These are phyloP conservation scores for Saitozyma sp. DNA, from an alignment of 768 basidiomycete species.

Conservation along the genomic window DNA sequence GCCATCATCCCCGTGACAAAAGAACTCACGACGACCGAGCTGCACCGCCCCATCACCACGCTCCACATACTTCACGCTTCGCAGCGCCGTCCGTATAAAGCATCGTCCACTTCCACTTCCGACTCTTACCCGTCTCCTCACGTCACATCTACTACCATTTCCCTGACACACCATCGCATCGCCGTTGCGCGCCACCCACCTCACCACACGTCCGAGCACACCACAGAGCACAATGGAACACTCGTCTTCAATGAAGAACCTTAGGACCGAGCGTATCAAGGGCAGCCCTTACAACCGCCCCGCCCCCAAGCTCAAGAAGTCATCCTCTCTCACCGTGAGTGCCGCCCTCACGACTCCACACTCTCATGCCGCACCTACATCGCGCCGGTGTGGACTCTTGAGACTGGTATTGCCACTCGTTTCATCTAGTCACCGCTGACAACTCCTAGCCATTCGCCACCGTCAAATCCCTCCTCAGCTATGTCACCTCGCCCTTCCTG, in stretches of 20 bases:
- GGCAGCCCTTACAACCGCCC: conserved; percentile 37
- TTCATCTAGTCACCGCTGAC: no score
- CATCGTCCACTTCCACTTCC: neutral
- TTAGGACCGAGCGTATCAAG: conserved; percentile 26
- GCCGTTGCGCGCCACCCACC: neutral
- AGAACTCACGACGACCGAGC: no score
- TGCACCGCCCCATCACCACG: no score
- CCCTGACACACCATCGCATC: neutral
- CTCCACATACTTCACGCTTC: no score
- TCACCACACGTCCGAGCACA: neutral
- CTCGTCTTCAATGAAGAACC: conserved; percentile 22
- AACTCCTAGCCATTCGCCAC: conserved; percentile 22
- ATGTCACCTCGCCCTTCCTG: conserved; percentile 35
- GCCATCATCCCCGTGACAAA: no score
- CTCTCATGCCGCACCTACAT: no score
- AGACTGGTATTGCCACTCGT: no score
- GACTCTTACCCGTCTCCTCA: neutral
- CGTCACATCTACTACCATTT: neutral
- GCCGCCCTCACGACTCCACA: no score
- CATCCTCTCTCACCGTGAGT: no score
- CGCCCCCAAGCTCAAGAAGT: neutral
- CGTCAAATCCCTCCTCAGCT: conserved; percentile 27
- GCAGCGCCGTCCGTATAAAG: no score
- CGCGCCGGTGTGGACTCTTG: no score
- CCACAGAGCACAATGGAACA: conserved; percentile 28